Evolutionary conservation across 2,329 filamentous ascomycete species (phyloP), one percentile per base, ranked within the genome.

Genomic region (Pseudopyricularia javanii): DNA sequence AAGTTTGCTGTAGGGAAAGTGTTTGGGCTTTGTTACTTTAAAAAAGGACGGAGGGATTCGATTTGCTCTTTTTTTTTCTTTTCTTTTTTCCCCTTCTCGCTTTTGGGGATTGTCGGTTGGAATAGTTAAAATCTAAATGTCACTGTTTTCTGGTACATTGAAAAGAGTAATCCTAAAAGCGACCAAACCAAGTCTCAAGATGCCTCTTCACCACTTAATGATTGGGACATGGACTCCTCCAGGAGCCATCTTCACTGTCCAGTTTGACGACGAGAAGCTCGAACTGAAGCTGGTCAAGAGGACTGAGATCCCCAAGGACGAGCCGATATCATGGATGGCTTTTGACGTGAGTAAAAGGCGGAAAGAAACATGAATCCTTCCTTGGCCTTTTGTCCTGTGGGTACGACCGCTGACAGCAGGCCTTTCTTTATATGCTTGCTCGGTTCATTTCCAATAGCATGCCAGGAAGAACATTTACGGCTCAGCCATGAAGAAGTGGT

Each of bases 241-340:
- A 53, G 89, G 88, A 48, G 87, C 88, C 66, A 93, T 95, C 63
- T 93, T 93, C 69, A 94, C 88, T 0, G 85, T 95, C 55, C 80
- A 84, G 56, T 95, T 95, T 64, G 87, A 95, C 70, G 88, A 91
- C 60, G 86, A 91, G 68, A 81, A 80, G 37, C 72, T 90, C 58
- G 84, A 83, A 7, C 70, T 94, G 56, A 78, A 84, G 59, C 69
- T 93, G 62, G 71, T 94, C 63, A 90, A 91, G 72, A 82, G 85
- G 60, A 93, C 88, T 1, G 80, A 83, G 54, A 93, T 94, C 54
- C 85, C 88, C 4, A 70, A 86, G 51, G 86, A 91, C 58, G 88
- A 95, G 69, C 87, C 89, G 7, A 93, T 95, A 59, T 94, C 88
- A 55, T 95, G 89, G 89, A 91, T 95, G 86, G 85, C 88, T 15